Evolutionary conservation across 2,329 filamentous ascomycete species (phyloP), one percentile per base, ranked within the genome.

Genomic region (Venturia asperata): DNA sequence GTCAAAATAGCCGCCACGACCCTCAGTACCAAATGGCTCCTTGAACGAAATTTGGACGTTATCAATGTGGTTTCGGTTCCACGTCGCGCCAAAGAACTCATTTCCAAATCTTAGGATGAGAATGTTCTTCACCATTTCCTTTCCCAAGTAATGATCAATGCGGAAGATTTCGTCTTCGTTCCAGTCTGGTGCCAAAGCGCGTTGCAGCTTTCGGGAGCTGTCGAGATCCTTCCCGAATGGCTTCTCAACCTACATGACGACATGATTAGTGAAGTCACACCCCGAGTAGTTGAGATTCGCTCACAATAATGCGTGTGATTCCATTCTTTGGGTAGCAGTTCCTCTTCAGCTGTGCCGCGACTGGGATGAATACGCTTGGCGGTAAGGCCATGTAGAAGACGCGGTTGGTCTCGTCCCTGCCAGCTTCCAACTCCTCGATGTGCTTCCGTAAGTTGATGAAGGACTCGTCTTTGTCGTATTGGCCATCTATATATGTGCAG

Each of bases 51-150:
- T 97, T 82, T 97, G 94, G 62, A 99, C 89, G 73, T 96, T 99
- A 81, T 97, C 94, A 80, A 99, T 99, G 83, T 97, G 93, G 78
- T 97, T 92, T 71, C 94, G 87, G 83, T 97, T 99, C 94, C 94
- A 99, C 67, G 93, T 99, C 55, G 94, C 93, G 70, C 92, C 92
- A 72, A 99, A 90, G 84, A 99, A 99, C 71, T 96, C 92, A 82
- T 99, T 99, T 72, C 94, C 95, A 76, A 99, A 99, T 75, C 95
- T 87, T 70, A 99, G 85, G 71, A 99, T 97, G 70, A 99, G 84
- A 71, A 99, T 95, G 81, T 99, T 99, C 87, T 99, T 99, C 73
- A 99, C 94, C 94, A 99, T 99, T 81, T 99, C 94, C 84, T 99
- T 99, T 73, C 95, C 95, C 61, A 99, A 86, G 79, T 99, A 99